phyloP scores from a whole-genome alignment of 2,329 filamentous ascomycete species.

The Nannizzia gypsea region DNA sequence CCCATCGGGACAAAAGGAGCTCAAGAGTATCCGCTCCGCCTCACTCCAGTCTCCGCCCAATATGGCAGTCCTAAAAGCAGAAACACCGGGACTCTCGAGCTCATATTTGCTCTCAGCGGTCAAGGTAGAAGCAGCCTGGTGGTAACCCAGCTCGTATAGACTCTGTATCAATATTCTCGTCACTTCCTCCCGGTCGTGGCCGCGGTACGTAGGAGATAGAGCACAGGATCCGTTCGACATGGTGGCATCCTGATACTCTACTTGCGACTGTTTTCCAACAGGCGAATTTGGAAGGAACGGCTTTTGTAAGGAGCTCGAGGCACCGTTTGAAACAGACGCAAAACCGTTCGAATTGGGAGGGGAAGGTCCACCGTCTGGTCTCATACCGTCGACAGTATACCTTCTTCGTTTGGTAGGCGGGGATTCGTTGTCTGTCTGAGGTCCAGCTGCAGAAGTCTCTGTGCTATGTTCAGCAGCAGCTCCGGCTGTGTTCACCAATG shows the following conservation, averaged over 20 bases:
- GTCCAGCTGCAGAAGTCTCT: conserved; percentile 11
- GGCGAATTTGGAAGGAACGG: conserved; percentile 36
- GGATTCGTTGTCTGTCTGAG: conserved; percentile 20
- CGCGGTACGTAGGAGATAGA: conserved; percentile 49
- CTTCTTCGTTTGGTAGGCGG: conserved; percentile 48
- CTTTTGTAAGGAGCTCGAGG: conserved; percentile 36
- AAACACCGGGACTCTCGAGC: conserved; percentile 73
- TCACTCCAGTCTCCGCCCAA: conserved; percentile 68
- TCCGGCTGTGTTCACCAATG: conserved; percentile 19
- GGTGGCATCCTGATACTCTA: not conserved
- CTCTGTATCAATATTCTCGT: conserved; percentile 88
- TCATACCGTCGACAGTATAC: conserved; percentile 47
- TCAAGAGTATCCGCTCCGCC: conserved; percentile 71
- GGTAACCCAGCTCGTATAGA: conserved; percentile 77
- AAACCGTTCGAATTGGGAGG: conserved; percentile 45
- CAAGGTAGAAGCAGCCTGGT: conserved; percentile 60
- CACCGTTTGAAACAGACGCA: conserved; percentile 47
- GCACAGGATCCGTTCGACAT: conserved; percentile 7
- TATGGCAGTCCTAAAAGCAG: conserved; percentile 72
- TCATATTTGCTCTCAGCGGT: conserved; percentile 74
- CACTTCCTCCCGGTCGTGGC: conserved; percentile 84
- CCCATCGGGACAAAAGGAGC: conserved; percentile 31
- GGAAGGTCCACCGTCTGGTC: conserved; percentile 41
- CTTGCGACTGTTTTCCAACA: conserved; percentile 41
- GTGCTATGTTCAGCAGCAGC: conserved; percentile 16